These are phyloP conservation scores for Micractinium sp. DNA, from an alignment of 139 green algal species.

Conservation along the genomic window DNA sequence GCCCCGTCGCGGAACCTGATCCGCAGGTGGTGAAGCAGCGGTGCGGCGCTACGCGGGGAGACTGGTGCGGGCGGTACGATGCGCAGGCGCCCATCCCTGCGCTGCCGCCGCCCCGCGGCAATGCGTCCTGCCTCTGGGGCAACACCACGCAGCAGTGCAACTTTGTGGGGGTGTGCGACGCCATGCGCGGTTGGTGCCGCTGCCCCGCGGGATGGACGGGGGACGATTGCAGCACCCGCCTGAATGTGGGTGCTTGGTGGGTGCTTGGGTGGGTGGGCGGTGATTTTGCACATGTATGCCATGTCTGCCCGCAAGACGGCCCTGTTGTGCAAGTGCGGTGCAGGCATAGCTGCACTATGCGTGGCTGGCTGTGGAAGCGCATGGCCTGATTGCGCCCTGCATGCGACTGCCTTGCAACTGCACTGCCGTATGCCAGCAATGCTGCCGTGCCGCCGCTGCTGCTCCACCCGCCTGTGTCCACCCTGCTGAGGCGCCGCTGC, in stretches of 20 bases:
- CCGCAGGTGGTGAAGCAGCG: neutral
- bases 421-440: no score
- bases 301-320: no score
- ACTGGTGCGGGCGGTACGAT: conserved; percentile 31
- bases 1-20: neutral
- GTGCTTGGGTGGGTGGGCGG: no score
- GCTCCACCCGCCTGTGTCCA: no score
- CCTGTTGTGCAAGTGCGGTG: no score
- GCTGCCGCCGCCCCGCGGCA: neutral
- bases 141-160: conserved; percentile 1
- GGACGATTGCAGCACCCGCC: conserved; percentile 37
- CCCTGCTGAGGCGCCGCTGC: no score
- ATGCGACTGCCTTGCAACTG: no score
- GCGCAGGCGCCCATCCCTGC: neutral
- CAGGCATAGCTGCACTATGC: no score
- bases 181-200: neutral
- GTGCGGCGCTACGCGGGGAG: neutral
- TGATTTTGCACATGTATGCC: no score
- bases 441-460: no score
- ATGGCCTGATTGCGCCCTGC: no score
- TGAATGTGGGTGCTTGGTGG: neutral
- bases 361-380: no score
- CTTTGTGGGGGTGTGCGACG: conserved; percentile 21
- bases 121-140: conserved; percentile 3
- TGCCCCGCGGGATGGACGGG: conserved; percentile 55